Base-by-base conservation (phyloP, 1,284 basidiomycete genomes). In the Ceratobasidium sp. region DNA sequence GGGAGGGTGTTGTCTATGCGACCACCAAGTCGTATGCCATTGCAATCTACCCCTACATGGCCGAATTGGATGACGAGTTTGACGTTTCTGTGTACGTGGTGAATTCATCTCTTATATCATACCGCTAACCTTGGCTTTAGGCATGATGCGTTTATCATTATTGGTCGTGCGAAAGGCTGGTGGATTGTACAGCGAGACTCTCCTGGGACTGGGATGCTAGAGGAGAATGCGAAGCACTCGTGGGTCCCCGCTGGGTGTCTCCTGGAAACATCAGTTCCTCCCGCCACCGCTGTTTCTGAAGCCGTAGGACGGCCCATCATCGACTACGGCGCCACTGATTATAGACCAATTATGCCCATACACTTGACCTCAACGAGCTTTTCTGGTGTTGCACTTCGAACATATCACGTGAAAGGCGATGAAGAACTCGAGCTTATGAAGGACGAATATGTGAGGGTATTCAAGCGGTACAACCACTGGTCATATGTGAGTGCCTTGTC, bases 391-490 rank as follows among this genome's bases (percentile, higher is more conserved):
- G 94, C 95, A 5, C 84, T 99, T 78, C 98, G 97, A 94, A 94
- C 98, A 78, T 98, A 98, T 82, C 88, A 89, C 81, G 92, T 92
- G 82, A 94, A 94, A 79, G 93, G 93, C 9, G 92, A 93, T 7
- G 95, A 96, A 79, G 95, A 98, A 81, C 83, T 98, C 77, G 89
- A 92, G 77, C 83, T 98, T 51, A 86, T 86, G 72, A 96, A 96
- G 81, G 95, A 95, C 78, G 94, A 98, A 80, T 85, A 88, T 22
- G 81, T 99, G 76, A 86, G 95, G 76, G 96, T 99, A 59, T 98
- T 98, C 85, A 99, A 98, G 85, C 89, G 94, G 79, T 98, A 98
- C 82, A 98, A 98, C 78, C 94, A 97, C 84, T 98, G 96, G 95
- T 95, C 92, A 82, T 96, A 95, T 83, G 91, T 92, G 78, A 75